Conservation (phyloP, 495 filamentous ascomycete species). For the Hypoxylon fuscum region DNA sequence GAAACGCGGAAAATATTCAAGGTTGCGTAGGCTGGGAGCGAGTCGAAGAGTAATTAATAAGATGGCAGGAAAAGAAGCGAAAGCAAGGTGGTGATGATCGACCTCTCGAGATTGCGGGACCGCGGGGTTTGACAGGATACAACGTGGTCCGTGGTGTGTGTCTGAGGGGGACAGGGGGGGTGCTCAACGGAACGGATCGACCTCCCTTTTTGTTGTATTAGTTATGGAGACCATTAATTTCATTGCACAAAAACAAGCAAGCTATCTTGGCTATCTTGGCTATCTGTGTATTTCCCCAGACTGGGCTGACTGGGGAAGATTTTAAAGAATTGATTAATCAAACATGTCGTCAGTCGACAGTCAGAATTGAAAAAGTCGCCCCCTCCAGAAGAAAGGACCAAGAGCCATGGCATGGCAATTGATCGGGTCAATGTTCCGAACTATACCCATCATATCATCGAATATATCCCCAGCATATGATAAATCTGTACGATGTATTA, state of each 20-base stretch:
- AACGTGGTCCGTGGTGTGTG: conserved; percentile 23
- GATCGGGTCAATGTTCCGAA: no score
- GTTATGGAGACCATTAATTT: conserved; percentile 15
- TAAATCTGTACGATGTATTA: conserved; percentile 25
- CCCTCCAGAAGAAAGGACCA: conserved; percentile 1
- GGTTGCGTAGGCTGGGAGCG: conserved; percentile 6
- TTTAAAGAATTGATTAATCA: conserved; percentile 19
- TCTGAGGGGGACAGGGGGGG: not conserved
- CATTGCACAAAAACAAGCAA: not conserved
- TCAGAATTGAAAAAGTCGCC: conserved; percentile 8
- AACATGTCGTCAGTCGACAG: conserved; percentile 1
- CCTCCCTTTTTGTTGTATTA: conserved; percentile 23
- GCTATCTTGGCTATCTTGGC: no score
- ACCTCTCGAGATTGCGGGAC: conserved; percentile 29
- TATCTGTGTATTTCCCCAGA: conserved; percentile 20
- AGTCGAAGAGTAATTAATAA: conserved; percentile 17
- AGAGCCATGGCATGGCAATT: not conserved
- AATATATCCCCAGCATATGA: not conserved
- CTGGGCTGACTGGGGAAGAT: conserved; percentile 5
- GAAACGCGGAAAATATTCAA: conserved; percentile 37
- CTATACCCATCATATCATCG: no score
- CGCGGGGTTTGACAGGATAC: conserved; percentile 37
- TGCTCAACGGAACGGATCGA: conserved; percentile 8
- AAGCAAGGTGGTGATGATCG: conserved; percentile 22
- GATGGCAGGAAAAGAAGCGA: conserved; percentile 18